Evolutionary conservation across 129 eudicot species (phyloP).

Genomic region (Chrysanthemum makinoi): DNA sequence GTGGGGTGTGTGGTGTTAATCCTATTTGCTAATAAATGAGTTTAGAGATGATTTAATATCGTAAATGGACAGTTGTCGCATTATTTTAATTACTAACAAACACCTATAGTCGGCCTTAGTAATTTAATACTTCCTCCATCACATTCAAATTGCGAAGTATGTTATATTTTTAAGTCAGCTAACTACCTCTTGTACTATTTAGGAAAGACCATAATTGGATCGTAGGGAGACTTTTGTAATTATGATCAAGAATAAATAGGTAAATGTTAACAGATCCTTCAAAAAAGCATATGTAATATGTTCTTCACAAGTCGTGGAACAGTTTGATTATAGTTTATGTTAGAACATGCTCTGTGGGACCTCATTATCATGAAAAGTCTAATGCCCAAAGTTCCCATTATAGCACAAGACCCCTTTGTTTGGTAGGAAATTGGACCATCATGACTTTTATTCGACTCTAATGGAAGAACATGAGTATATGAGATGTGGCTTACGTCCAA

Average conservation of each 20-base stretch:
- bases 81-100: background rate
- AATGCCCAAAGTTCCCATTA: conserved; percentile 12
- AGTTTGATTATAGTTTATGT: background rate
- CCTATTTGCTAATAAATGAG: background rate
- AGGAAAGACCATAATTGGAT: conserved; percentile 9
- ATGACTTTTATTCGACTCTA: conserved; percentile 14
- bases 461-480: conserved; percentile 25
- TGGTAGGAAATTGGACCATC: conserved; percentile 17
- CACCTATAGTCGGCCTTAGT: background rate
- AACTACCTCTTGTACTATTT: background rate
- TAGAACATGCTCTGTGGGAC: conserved; percentile 9
- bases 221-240: background rate
- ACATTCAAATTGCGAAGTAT: background rate
- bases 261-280: background rate
- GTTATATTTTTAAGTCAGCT: background rate
- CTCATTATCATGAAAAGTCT: conserved; percentile 13
- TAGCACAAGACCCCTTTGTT: conserved; percentile 19
- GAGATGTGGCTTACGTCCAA: conserved; percentile 13
- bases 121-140: background rate
- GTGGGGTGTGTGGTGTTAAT: background rate
- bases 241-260: conserved; percentile 5
- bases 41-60: background rate
- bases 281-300: background rate
- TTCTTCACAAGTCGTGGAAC: conserved; percentile 5
- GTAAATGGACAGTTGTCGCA: background rate